Conservation (phyloP, 495 filamentous ascomycete species). For the Physcia stellaris region DNA sequence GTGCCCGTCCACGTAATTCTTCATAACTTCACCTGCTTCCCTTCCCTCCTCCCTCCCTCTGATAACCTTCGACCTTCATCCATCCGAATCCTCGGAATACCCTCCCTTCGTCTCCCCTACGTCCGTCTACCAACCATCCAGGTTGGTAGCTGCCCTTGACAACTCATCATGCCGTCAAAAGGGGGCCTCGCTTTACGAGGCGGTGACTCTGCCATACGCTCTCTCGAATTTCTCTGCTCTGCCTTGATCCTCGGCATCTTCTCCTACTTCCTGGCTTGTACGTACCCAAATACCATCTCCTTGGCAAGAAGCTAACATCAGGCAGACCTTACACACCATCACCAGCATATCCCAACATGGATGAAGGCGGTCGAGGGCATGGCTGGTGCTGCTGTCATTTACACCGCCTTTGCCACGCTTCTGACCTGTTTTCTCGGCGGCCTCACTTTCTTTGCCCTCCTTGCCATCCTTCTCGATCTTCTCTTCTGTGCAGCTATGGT, state of each 20-base stretch:
- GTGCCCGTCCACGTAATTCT: no score
- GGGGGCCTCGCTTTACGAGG: slow-evolving; percentile 29
- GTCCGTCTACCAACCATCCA: no score
- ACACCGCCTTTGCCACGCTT: slow-evolving; percentile 53
- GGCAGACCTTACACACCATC: slow-evolving; percentile 40
- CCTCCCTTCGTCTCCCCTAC: no score
- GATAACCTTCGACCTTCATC: not conserved
- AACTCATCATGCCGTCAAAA: slow-evolving; percentile 2
- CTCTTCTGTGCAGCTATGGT: slow-evolving; percentile 73
- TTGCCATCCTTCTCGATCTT: slow-evolving; percentile 69
- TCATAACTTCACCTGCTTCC: not conserved
- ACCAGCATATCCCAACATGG: slow-evolving; percentile 45
- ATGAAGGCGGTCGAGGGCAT: slow-evolving; percentile 72
- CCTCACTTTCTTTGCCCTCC: slow-evolving; percentile 56
- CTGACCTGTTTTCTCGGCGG: slow-evolving; percentile 71
- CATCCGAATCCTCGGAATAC: no score
- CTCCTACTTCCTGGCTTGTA: slow-evolving; percentile 52
- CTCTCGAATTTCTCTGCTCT: slow-evolving; percentile 56
- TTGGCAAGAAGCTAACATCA: slow-evolving; percentile 25
- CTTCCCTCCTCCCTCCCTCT: not conserved
- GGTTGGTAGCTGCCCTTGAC: no score
- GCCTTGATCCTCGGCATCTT: slow-evolving; percentile 66
- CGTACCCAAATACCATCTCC: slow-evolving; percentile 30
- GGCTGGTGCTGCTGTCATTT: slow-evolving; percentile 56
- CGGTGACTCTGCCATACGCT: slow-evolving; percentile 47